Evolutionary conservation across 345 rosid species (phyloP).

Genomic region (Eucalyptus shirleyi): DNA sequence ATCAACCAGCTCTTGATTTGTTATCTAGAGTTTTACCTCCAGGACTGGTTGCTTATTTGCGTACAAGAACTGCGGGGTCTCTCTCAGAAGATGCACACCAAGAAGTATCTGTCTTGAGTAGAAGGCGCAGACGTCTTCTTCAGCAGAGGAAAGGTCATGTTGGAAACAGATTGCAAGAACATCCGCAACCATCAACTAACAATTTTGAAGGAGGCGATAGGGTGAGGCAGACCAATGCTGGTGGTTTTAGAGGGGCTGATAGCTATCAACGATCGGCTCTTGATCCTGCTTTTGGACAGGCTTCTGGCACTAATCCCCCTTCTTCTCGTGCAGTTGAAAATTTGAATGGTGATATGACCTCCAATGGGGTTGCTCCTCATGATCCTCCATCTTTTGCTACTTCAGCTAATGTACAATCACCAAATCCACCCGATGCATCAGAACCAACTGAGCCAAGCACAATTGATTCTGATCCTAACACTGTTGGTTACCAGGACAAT

Average conservation of each 20-base stretch:
- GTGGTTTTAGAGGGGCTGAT: conserved; percentile 32
- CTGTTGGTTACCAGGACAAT: conserved; percentile 26
- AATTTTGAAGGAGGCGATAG: conserved; percentile 48
- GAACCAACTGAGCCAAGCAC: conserved; percentile 36
- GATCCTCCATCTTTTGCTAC: conserved; percentile 21
- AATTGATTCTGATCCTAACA: conserved; percentile 31
- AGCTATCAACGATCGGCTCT: conserved; percentile 28
- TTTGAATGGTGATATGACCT: conserved; percentile 18
- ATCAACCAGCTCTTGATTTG: conserved; percentile 87
- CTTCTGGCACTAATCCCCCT: conserved; percentile 12
- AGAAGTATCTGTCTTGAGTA: conserved; percentile 57
- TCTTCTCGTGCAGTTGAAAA: conserved; percentile 32
- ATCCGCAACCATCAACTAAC: conserved; percentile 26
- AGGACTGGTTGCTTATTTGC: conserved; percentile 98
- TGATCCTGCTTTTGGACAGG: conserved; percentile 38
- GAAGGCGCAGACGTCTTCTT: conserved; percentile 75
- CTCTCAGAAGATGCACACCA: conserved; percentile 42
- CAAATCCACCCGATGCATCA: conserved; percentile 22
- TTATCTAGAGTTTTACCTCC: conserved; percentile 95
- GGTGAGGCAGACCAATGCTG: conserved; percentile 25
- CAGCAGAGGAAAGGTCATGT: conserved; percentile 80
- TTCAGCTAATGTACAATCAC: conserved; percentile 22
- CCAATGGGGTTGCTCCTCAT: conserved; percentile 36
- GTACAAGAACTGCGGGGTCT: conserved; percentile 66
- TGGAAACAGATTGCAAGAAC: conserved; percentile 65